Evolutionary conservation across 1,284 basidiomycete genomes (phyloP).

Genomic region (Melampsora larici-populina): DNA sequence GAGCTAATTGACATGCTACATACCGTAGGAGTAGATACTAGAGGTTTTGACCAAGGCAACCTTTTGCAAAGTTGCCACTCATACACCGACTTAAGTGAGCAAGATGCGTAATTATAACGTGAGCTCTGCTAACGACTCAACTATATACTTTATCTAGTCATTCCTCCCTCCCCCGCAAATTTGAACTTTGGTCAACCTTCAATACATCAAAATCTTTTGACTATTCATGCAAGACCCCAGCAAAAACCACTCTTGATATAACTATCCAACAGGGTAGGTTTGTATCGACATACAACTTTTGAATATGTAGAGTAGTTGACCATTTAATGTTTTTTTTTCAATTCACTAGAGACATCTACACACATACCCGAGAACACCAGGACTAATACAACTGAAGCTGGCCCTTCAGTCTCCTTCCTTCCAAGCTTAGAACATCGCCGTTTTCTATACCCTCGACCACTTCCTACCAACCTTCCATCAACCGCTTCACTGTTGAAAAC

Average conservation of each 20-base stretch:
- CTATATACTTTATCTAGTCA: not conserved
- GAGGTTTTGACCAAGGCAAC: not conserved
- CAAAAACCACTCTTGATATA: not conserved
- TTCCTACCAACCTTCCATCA: not conserved
- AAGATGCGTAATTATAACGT: not conserved
- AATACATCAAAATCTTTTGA: not conserved
- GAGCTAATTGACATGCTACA: not conserved
- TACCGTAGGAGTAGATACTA: not conserved
- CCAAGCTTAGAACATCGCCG: not conserved
- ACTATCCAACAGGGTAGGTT: not conserved
- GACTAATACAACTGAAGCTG: not conserved
- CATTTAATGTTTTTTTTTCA: not conserved
- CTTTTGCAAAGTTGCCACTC: not conserved
- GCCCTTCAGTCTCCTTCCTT: not conserved
- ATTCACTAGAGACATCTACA: not conserved
- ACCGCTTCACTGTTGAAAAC: not conserved
- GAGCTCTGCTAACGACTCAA: not conserved
- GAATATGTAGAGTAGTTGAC: not conserved
- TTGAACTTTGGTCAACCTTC: not conserved
- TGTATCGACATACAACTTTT: not conserved
- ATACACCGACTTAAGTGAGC: conserved; percentile 1
- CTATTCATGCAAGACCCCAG: not conserved
- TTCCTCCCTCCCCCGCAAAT: not conserved
- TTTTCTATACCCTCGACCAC: not conserved
- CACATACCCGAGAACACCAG: not conserved